A percentile compares a stretch with the other conserved stretches of the same genome.
These are phyloP conservation scores for Phytophthora tubulina DNA, from an alignment of 352 stramenopile species.

Conservation along the genomic window DNA sequence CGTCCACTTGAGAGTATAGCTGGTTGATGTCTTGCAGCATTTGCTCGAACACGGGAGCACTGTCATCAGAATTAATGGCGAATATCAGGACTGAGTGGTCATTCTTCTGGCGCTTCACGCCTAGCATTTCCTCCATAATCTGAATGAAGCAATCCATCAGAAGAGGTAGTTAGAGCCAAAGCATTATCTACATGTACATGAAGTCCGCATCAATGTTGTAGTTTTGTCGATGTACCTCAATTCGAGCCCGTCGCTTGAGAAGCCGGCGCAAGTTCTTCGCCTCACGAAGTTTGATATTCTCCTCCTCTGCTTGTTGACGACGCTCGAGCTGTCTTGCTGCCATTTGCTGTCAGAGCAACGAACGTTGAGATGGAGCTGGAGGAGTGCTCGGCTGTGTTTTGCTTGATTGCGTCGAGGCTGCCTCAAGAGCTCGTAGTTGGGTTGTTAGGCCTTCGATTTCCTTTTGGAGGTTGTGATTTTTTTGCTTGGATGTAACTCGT, in stretches of 20 bases:
- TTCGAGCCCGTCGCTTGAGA: slow-evolving; percentile 14
- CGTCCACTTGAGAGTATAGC: background rate
- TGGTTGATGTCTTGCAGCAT: background rate
- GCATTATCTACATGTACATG: no score
- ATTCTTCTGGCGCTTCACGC: background rate
- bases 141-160: no score
- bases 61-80: no score
- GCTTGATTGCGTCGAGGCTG: no score
- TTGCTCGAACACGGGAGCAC: background rate
- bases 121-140: background rate
- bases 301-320: slow-evolving; percentile 10
- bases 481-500: background rate
- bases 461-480: background rate
- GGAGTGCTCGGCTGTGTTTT: background rate
- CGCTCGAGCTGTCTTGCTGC: slow-evolving; percentile 1
- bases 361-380: background rate
- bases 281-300: slow-evolving; percentile 18
- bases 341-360: slow-evolving; percentile 4
- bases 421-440: background rate
- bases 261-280: slow-evolving; percentile 12
- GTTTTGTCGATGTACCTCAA: background rate
- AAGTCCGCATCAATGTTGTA: no score
- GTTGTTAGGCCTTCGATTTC: background rate
- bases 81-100: background rate
- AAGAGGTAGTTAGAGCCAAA: no score